A percentile compares a stretch with the other conserved stretches of the same genome.
These are phyloP conservation scores for Dendryphion nanum DNA, from an alignment of 2,329 filamentous ascomycete species.

Conservation along the genomic window DNA sequence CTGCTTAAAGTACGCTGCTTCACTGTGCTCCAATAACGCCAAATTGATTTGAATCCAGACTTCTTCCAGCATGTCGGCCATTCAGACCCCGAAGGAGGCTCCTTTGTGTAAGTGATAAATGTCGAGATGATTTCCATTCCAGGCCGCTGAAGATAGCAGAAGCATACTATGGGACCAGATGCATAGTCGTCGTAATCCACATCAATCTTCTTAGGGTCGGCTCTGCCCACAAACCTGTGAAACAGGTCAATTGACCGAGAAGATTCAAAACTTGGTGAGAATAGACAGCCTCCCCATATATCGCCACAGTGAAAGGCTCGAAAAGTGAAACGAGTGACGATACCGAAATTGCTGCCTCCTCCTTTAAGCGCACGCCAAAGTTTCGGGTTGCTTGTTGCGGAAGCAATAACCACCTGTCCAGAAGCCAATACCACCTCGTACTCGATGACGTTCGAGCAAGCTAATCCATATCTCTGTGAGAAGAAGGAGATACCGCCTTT, in stretches of 20 bases:
- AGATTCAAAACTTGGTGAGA: not conserved
- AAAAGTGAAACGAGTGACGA: conserved; percentile 1
- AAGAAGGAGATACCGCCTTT: conserved; percentile 2
- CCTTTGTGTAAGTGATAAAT: conserved; percentile 43
- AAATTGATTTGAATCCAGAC: conserved; percentile 22
- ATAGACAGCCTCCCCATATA: conserved; percentile 3
- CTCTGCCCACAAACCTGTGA: conserved; percentile 3
- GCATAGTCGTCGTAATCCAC: conserved; percentile 34
- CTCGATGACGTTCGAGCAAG: not conserved
- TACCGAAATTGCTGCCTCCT: conserved; percentile 1
- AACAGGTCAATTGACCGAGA: not conserved
- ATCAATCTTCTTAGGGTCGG: not conserved
- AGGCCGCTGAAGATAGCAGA: conserved; percentile 54
- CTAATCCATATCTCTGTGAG: not conserved
- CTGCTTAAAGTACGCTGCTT: conserved; percentile 25
- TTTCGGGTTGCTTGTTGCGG: not conserved
- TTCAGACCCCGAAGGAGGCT: conserved; percentile 12
- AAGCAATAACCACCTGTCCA: not conserved
- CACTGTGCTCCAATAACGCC: conserved; percentile 27
- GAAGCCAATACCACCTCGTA: not conserved
- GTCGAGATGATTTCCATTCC: conserved; percentile 42
- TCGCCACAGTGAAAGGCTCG: not conserved
- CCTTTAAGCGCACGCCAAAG: conserved; percentile 1
- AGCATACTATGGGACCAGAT: conserved; percentile 52
- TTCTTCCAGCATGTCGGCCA: conserved; percentile 28